A percentile compares a stretch with the other conserved stretches of the same genome.
Conservation (phyloP, 495 filamentous ascomycete genomes). For the Neurospora pannonica region DNA sequence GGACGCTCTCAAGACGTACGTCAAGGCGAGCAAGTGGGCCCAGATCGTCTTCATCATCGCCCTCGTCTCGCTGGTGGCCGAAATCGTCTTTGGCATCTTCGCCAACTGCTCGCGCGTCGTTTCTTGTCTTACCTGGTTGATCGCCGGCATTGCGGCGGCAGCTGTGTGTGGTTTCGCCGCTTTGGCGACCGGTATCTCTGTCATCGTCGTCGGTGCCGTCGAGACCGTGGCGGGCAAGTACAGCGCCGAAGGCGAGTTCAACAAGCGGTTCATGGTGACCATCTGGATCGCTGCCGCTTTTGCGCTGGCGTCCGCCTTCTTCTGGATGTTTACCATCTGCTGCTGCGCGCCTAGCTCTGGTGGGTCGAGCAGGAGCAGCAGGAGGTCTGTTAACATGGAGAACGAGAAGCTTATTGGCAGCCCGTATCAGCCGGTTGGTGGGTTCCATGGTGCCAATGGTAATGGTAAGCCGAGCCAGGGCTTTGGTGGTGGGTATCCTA, state of each 20-base stretch:
- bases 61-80: constrained; percentile 57
- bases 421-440: constrained; percentile 37
- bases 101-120: constrained; percentile 43
- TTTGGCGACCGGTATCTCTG: constrained; percentile 51
- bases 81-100: constrained; percentile 71
- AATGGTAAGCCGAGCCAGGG: constrained; percentile 21
- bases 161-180: constrained; percentile 52
- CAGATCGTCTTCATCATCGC: constrained; percentile 67
- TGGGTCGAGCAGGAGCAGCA: constrained; percentile 11
- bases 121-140: constrained; percentile 40
- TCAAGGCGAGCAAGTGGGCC: constrained; percentile 69
- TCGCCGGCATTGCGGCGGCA: constrained; percentile 42
- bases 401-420: constrained; percentile 39
- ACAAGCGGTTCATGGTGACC: constrained; percentile 54
- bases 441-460: constrained; percentile 20
- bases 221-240: constrained; percentile 55
- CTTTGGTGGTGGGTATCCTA: neutral
- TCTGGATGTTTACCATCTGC: constrained; percentile 88
- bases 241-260: constrained; percentile 52
- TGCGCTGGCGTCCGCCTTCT: constrained; percentile 59
- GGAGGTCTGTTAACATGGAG: constrained; percentile 4
- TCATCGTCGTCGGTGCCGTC: constrained; percentile 59
- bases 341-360: constrained; percentile 56
- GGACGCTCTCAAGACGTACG: constrained; percentile 60
- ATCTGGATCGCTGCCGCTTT: constrained; percentile 77